A percentile compares a stretch with the other conserved stretches of the same genome.
Evolutionary conservation across 257 asterid species (phyloP).

Genomic region (Solanum pimpinellifolium): DNA sequence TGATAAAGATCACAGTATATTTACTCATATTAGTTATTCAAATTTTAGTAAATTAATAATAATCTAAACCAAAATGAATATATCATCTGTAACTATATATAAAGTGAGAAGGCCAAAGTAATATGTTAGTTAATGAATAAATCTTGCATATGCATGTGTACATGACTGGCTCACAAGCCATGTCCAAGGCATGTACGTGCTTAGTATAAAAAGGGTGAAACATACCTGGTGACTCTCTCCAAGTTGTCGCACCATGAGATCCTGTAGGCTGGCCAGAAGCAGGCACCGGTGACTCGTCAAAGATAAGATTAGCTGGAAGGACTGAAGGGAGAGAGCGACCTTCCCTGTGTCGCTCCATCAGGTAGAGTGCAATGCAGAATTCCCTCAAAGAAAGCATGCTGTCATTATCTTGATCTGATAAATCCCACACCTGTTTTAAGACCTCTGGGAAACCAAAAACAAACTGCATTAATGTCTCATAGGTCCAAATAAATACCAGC

Average conservation of each 20-base stretch:
- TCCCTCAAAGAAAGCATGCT: slow-evolving; percentile 92
- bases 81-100: not conserved
- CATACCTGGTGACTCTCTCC: slow-evolving; percentile 72
- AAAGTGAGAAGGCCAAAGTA: not conserved
- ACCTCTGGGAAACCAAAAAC: slow-evolving; percentile 52
- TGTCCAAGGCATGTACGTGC: not conserved
- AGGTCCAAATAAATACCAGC: not conserved
- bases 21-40: not conserved
- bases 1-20: not conserved
- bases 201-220: not conserved
- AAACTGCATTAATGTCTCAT: not conserved
- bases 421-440: slow-evolving; percentile 96
- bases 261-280: slow-evolving; percentile 41
- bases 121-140: not conserved
- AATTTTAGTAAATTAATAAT: not conserved
- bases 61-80: not conserved
- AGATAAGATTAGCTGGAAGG: slow-evolving; percentile 58
- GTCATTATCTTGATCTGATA: slow-evolving; percentile 95
- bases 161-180: not conserved
- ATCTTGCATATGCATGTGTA: not conserved
- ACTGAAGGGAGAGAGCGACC: slow-evolving; percentile 70
- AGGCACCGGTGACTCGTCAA: slow-evolving; percentile 48
- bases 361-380: slow-evolving; percentile 86
- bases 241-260: slow-evolving; percentile 35
- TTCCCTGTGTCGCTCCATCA: slow-evolving; percentile 91